Evolutionary conservation across 768 basidiomycete species (phyloP).

Genomic region (Trichaptum fuscoviolaceum): DNA sequence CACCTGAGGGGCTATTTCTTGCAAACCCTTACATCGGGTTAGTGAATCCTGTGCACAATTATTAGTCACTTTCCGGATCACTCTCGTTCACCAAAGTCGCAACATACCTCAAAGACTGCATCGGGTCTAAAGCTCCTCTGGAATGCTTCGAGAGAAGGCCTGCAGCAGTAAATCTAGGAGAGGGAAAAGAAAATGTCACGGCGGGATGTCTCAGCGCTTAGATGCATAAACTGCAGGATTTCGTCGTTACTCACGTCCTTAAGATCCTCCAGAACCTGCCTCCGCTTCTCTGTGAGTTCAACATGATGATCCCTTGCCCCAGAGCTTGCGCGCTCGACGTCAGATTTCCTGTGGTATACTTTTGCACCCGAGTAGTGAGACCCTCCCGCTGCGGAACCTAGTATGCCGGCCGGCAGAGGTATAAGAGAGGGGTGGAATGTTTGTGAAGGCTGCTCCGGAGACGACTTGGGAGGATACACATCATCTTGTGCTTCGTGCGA

Average conservation of each 20-base stretch:
- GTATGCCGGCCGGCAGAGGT: conserved; percentile 37
- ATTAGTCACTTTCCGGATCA: neutral
- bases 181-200: neutral
- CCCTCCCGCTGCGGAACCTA: conserved; percentile 54
- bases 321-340: conserved; percentile 14
- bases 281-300: conserved; percentile 25
- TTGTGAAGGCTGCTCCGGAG: conserved; percentile 31
- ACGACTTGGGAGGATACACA: conserved; percentile 15
- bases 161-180: conserved; percentile 27
- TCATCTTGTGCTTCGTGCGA: neutral
- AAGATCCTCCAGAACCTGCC: conserved; percentile 51
- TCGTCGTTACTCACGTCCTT: conserved; percentile 31
- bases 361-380: conserved; percentile 57
- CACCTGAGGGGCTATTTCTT: conserved; percentile 20
- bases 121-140: conserved; percentile 48
- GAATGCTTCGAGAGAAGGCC: conserved; percentile 49
- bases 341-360: conserved; percentile 27
- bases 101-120: conserved; percentile 48
- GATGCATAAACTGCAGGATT: neutral
- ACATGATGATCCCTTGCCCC: neutral
- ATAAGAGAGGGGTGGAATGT: conserved; percentile 43
- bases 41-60: conserved; percentile 3
- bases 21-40: conserved; percentile 15
- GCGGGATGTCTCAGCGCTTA: neutral
- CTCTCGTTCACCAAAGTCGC: neutral